phyloP scores from a whole-genome alignment of 164 flowering plant genomes.

The Berberis thunbergii region DNA sequence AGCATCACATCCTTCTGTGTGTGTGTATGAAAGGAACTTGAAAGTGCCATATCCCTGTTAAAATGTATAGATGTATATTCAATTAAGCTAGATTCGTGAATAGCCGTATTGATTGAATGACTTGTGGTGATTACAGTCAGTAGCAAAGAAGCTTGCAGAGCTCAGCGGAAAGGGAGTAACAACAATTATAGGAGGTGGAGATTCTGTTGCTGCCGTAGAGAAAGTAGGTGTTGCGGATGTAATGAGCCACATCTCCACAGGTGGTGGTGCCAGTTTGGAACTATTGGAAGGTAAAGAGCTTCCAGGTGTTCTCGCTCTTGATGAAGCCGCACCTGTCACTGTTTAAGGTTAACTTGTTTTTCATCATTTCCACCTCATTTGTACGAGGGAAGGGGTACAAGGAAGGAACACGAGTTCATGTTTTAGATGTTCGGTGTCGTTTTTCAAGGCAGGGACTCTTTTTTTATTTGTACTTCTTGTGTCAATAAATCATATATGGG shows the following conservation, averaged over 20 bases:
- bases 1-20: too few species aligned
- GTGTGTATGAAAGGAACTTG: too few species aligned
- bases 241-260: conserved; percentile 88
- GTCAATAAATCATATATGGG: too few species aligned
- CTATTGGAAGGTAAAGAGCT: conserved; percentile 73
- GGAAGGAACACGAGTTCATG: too few species aligned
- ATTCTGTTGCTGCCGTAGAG: conserved; percentile 79
- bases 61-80: too few species aligned
- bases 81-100: too few species aligned
- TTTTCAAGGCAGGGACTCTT: too few species aligned
- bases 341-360: neutral
- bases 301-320: conserved; percentile 73
- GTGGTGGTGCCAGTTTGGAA: conserved; percentile 87
- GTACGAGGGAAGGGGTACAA: neutral
- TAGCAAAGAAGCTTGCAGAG: conserved; percentile 72
- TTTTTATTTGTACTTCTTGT: too few species aligned
- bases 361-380: neutral
- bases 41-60: too few species aligned
- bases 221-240: conserved; percentile 60
- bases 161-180: conserved; percentile 64
- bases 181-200: conserved; percentile 80
- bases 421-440: too few species aligned
- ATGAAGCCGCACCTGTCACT: conserved; percentile 37
- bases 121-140: conserved; percentile 24
- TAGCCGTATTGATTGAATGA: too few species aligned